Conservation (phyloP, 768 basidiomycete genomes). For the Amyloporia xantha region DNA sequence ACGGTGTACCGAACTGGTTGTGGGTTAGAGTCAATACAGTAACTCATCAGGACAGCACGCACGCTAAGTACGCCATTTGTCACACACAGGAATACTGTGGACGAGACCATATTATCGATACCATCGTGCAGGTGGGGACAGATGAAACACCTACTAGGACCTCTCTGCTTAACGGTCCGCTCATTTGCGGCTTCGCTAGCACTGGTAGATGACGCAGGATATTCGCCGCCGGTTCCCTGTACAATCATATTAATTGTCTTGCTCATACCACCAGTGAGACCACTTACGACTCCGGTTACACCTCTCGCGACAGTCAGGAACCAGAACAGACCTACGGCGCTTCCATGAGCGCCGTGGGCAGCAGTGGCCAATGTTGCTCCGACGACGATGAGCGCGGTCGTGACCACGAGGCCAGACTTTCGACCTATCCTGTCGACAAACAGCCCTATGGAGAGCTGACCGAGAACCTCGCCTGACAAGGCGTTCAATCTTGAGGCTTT, state of each 20-base stretch:
- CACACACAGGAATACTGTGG: constrained; percentile 65
- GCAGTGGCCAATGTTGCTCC: constrained; percentile 67
- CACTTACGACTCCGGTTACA: constrained; percentile 55
- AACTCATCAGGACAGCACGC: constrained; percentile 15
- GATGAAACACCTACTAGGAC: constrained; percentile 40
- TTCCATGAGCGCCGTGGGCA: constrained; percentile 55
- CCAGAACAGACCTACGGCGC: constrained; percentile 60
- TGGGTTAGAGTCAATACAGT: neutral
- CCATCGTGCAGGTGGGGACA: neutral
- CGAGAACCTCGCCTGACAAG: constrained; percentile 48
- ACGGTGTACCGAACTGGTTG: constrained; percentile 53
- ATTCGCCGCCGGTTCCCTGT: constrained; percentile 72
- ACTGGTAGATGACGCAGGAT: constrained; percentile 64
- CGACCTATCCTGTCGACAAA: constrained; percentile 66
- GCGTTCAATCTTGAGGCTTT: neutral
- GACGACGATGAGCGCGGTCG: constrained; percentile 62
- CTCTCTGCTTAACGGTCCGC: constrained; percentile 49
- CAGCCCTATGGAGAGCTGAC: constrained; percentile 56
- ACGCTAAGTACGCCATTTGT: constrained; percentile 67
- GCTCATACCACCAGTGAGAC: neutral
- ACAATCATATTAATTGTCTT: neutral
- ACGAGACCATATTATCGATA: constrained; percentile 12
- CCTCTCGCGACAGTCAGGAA: constrained; percentile 68
- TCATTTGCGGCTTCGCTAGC: constrained; percentile 74
- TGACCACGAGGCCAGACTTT: constrained; percentile 63